Evolutionary conservation across 495 filamentous ascomycete genomes (phyloP), one percentile per base, ranked within the genome.

Genomic region (Aspergillus homomorphus): DNA sequence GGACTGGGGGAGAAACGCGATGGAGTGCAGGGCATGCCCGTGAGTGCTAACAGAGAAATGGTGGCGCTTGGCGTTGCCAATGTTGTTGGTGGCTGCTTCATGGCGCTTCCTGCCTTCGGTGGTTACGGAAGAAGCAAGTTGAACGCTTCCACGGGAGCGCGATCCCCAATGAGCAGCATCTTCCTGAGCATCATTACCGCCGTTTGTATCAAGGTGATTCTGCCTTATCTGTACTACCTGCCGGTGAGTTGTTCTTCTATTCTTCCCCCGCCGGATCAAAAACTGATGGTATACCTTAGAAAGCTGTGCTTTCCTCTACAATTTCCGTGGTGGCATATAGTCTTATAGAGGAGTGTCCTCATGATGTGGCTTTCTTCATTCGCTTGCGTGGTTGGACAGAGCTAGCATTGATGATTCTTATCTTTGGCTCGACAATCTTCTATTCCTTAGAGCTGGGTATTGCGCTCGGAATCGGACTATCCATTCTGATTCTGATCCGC

Each of bases 51-150:
- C 66, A 84, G 94, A 20, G 94, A 99, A 68, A 86, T 99, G 61
- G 89, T 98, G 12, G 93, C 95, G 0, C 80, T 99, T 0, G 94
- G 94, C 0, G 82, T 89, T 9, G 92, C 95, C 5, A 99, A 99
- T 68, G 68, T 97, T 12, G 71, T 93, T 6, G 92, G 93, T n/a
- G 87, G 89, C 1, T 89, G 90, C 64, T 99, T 98, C 72, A 89
- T 89, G 81, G 84, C 89, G 8, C 77, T 99, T 5, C 94, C 94
- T 10, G 91, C 90, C 1, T 99, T 98, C 77, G 94, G 94, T 15
- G 94, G 94, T 1, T 99, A 99, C 67, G 94, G 93, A 26, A 82
- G 94, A 65, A 96, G 90, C 74, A 99, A 98, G 66, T 89, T 98
- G 61, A 99, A 97, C 69, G 84, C 86, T 42, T 85, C 87, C 23